Base-by-base conservation (phyloP, 192 early-diverging fungal species). In the Backusella morwellensis region DNA sequence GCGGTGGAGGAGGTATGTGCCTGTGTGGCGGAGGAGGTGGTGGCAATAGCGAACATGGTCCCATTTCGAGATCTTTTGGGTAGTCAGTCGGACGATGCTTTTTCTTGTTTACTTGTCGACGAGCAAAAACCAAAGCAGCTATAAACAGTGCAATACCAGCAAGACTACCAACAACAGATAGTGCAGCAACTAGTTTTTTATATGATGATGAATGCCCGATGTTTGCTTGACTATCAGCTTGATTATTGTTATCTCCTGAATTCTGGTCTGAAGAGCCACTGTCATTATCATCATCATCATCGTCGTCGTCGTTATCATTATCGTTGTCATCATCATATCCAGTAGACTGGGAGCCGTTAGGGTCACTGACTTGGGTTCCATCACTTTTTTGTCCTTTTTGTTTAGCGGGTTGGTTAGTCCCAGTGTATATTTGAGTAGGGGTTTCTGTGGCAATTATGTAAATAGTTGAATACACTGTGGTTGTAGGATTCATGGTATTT, bases 101-200 rank as follows among this genome's bases (percentile, higher is more conserved):
- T 44, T 56, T 52, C 35, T 63, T 66, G 9, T 17, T 34, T 34
- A 66, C 38, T 32, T 38, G 7, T 6, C 56, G 19, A 12, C 73
- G 54, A 40, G 26, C 11, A 38, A 74, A 36, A 29, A 74, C 40
- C 15, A 74, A 59, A 29, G 73, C 35, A 4, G n/a, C 56, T 26
- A 26, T 8, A 11, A 74, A n/a, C n/a, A 74, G 50, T 41, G 36
- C 4, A 66, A 74, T 38, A 15, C 38, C 73, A 66, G 35, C 73
- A 40, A 74, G 17, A 21, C 73, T 36, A 44, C 73, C 73, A 26
- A 74, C 36, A 26, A 74, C 35, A 74, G 73, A 74, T 17, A 74
- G 26, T 40, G 52, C 73, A n/a, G 23, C 7, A 41, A 35, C 56
- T 11, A 59, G 7, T 41, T n/a, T 35, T 12, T 74, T 23, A 17